Conservation (phyloP, 106 monocot species). For the Dioscorea alata region DNA sequence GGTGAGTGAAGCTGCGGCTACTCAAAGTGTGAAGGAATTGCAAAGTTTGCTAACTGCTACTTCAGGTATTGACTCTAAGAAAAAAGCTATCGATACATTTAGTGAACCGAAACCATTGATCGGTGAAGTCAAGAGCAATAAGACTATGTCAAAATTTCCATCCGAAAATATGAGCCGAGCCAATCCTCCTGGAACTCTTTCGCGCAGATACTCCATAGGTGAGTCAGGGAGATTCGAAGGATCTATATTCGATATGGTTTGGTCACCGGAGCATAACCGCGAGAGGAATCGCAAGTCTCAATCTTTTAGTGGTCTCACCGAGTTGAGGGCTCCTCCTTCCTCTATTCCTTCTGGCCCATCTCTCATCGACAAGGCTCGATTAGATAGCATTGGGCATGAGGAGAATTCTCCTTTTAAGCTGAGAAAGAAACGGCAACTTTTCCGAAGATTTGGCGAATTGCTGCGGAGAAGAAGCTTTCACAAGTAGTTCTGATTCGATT, state of each 20-base stretch:
- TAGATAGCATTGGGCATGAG: constrained; percentile 4
- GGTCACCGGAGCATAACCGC: background rate
- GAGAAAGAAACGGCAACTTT: constrained; percentile 44
- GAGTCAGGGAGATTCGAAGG: constrained; percentile 13
- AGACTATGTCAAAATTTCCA: constrained; percentile 15
- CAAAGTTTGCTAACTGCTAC: constrained; percentile 31
- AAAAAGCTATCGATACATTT: constrained; percentile 2
- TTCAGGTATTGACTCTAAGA: constrained; percentile 14
- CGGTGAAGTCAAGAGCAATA: constrained; percentile 1
- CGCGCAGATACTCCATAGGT: background rate
- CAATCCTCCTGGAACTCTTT: background rate
- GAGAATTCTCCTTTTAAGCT: constrained; percentile 16
- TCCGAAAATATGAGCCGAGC: constrained; percentile 16
- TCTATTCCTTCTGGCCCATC: background rate
- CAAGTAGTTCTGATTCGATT: constrained; percentile 4
- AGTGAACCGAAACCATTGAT: background rate
- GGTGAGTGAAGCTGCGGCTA: constrained; percentile 46
- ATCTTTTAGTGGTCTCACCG: constrained; percentile 6
- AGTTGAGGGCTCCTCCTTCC: background rate
- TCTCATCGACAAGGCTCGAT: background rate
- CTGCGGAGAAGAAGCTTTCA: constrained; percentile 46
- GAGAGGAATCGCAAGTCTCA: constrained; percentile 3
- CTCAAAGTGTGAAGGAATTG: constrained; percentile 41
- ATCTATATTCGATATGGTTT: background rate
- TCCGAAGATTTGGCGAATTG: constrained; percentile 41